Percentiles rank a stretch among this genome's conserved stretches.
These are phyloP conservation scores for Pyrus bretschneideri DNA, from an alignment of 306 rosid genomes.

Conservation along the genomic window DNA sequence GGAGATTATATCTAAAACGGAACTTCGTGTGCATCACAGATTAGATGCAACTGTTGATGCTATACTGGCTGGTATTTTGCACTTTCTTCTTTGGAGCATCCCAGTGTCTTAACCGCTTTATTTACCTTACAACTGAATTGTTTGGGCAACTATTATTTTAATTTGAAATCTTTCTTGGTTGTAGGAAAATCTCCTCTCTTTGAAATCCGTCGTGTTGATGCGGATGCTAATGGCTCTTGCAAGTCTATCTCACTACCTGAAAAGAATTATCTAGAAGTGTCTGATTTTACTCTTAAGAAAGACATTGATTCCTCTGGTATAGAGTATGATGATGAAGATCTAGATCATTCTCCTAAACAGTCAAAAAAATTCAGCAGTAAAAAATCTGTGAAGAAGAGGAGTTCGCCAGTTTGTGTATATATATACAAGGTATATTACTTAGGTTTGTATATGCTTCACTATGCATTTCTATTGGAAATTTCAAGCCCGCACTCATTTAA, in stretches of 20 bases:
- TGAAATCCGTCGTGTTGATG: conserved; percentile 69
- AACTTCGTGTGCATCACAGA: conserved; percentile 87
- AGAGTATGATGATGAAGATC: conserved; percentile 45
- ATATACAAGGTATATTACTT: conserved; percentile 58
- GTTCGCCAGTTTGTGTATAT: conserved; percentile 67
- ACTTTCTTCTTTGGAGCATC: conserved; percentile 2
- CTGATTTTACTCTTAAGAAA: conserved; percentile 26
- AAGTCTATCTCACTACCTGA: conserved; percentile 43
- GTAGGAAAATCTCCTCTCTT: conserved; percentile 82
- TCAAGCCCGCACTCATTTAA: background rate
- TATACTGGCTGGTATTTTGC: conserved; percentile 68
- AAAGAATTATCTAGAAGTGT: conserved; percentile 20
- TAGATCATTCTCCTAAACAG: conserved; percentile 31
- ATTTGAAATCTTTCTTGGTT: conserved; percentile 2
- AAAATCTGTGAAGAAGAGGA: conserved; percentile 44
- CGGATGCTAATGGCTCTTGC: conserved; percentile 35
- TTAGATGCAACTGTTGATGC: conserved; percentile 97
- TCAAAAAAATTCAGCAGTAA: conserved; percentile 31
- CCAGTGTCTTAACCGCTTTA: conserved; percentile 2
- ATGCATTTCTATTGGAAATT: background rate
- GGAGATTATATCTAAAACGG: conserved; percentile 93
- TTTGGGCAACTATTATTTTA: background rate
- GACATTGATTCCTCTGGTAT: conserved; percentile 23
- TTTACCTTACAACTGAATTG: background rate
- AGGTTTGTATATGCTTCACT: background rate